Evolutionary conservation across 2,329 filamentous ascomycete genomes (phyloP).

Genomic region (Apiospora kogelbergensis): DNA sequence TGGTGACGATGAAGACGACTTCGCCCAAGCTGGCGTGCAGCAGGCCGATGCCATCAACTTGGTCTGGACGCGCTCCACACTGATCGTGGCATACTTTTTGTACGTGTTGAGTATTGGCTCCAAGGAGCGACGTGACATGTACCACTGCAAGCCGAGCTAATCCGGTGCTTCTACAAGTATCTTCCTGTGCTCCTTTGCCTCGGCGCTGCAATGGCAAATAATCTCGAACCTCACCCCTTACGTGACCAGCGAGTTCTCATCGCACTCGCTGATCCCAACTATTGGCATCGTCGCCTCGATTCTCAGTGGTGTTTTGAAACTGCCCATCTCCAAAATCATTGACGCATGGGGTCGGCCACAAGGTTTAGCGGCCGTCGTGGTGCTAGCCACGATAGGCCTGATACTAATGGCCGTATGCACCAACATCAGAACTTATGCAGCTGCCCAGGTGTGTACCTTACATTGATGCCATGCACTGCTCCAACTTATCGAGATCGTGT

Average conservation of each 20-base stretch:
- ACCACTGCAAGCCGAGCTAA: not conserved
- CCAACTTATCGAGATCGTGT: not conserved
- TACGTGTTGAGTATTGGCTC: constrained; percentile 20
- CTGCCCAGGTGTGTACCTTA: constrained; percentile 59
- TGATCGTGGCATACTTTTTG: constrained; percentile 38
- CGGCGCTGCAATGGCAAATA: constrained; percentile 42
- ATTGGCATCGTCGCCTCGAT: constrained; percentile 49
- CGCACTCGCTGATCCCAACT: constrained; percentile 50
- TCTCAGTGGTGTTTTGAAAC: constrained; percentile 56
- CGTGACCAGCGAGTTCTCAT: constrained; percentile 47
- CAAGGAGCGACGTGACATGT: not conserved
- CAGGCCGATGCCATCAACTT: constrained; percentile 40
- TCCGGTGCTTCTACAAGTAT: constrained; percentile 26
- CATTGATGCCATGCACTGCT: not conserved
- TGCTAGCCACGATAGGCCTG: constrained; percentile 46
- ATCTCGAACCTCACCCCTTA: constrained; percentile 39
- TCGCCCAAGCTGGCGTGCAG: constrained; percentile 32
- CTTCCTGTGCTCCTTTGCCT: constrained; percentile 46
- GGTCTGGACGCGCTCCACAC: constrained; percentile 38
- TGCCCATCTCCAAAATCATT: constrained; percentile 60
- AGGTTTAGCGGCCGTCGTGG: constrained; percentile 52
- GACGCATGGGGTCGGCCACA: constrained; percentile 63
- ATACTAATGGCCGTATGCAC: constrained; percentile 64
- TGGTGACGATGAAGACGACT: constrained; percentile 12
- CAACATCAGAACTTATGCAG: constrained; percentile 43